Evolutionary conservation across 2,329 filamentous ascomycete species (phyloP).

Genomic region (Lachnellula suecica): DNA sequence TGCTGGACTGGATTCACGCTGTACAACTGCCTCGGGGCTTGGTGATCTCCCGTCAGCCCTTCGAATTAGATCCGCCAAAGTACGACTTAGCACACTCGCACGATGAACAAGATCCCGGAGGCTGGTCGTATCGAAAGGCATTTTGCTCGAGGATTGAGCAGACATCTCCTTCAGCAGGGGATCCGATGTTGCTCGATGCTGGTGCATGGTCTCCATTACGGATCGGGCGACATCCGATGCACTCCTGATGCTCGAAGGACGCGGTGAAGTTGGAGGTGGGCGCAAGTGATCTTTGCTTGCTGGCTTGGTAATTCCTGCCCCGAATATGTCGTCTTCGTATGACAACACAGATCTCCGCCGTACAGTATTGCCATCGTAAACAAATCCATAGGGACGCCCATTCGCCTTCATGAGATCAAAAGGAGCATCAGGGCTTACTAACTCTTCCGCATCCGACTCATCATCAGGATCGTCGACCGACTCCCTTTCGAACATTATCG

Average conservation of each 20-base stretch:
- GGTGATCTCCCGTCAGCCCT: constrained; percentile 56
- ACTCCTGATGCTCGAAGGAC: constrained; percentile 29
- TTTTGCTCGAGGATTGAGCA: constrained; percentile 41
- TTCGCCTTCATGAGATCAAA: constrained; percentile 37
- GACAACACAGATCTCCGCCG: constrained; percentile 63
- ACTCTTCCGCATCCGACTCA: constrained; percentile 41
- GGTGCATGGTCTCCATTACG: constrained; percentile 64
- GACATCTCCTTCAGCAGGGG: constrained; percentile 30
- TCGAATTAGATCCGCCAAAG: constrained; percentile 59
- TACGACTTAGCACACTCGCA: constrained; percentile 58
- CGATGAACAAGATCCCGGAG: constrained; percentile 65
- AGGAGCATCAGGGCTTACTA: constrained; percentile 47
- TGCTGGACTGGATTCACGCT: constrained; percentile 61
- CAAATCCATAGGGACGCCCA: constrained; percentile 22
- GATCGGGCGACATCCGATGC: constrained; percentile 54
- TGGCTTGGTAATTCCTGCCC: constrained; percentile 27
- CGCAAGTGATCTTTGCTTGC: constrained; percentile 36
- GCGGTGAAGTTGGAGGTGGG: constrained; percentile 21
- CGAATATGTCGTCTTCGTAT: constrained; percentile 67
- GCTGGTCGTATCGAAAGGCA: constrained; percentile 69
- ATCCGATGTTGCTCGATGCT: constrained; percentile 46
- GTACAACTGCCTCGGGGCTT: constrained; percentile 51
- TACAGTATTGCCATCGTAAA: constrained; percentile 51
- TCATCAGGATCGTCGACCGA: constrained; percentile 43
- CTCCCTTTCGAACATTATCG: constrained; percentile 46